Conservation (phyloP, 2,329 filamentous ascomycete species). For the Diplodia seriata region DNA sequence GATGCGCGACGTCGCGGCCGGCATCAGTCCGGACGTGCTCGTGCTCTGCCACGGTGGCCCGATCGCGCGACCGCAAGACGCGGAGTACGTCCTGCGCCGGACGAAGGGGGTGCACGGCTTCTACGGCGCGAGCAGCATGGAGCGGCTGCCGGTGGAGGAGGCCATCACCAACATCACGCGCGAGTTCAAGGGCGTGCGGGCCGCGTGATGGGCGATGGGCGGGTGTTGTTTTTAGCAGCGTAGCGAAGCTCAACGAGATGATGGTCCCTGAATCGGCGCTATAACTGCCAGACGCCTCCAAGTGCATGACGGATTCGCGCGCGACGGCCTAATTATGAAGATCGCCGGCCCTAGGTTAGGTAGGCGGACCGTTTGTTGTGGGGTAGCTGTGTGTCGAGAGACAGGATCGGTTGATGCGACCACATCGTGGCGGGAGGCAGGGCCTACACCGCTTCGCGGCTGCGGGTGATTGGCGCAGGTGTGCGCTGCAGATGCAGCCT, state of each 20-base stretch:
- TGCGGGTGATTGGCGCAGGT: constrained; percentile 13
- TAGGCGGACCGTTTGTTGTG: constrained; percentile 29
- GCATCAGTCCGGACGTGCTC: constrained; percentile 65
- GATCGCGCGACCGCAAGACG: constrained; percentile 69
- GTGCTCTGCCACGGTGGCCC: constrained; percentile 75
- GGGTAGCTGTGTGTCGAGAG: neutral
- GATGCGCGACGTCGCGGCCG: constrained; percentile 66
- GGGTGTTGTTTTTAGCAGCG: neutral
- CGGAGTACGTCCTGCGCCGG: constrained; percentile 65
- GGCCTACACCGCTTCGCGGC: constrained; percentile 22
- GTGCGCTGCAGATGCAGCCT: constrained; percentile 5
- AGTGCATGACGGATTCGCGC: constrained; percentile 20
- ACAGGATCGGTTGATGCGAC: constrained; percentile 16
- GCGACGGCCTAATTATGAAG: constrained; percentile 19
- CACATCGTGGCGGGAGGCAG: constrained; percentile 1
- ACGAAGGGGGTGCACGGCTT: constrained; percentile 73
- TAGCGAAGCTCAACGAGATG: constrained; percentile 23
- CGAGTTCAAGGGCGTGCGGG: constrained; percentile 57
- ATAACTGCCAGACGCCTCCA: neutral
- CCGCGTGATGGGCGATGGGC: neutral
- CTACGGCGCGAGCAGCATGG: constrained; percentile 74
- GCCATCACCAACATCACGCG: constrained; percentile 67
- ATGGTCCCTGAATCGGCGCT: constrained; percentile 21
- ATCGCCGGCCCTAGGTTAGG: constrained; percentile 4
- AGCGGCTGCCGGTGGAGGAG: constrained; percentile 70